These are phyloP conservation scores for Diaporthe amygdali DNA, from an alignment of 2,329 filamentous ascomycete species.

Conservation along the genomic window DNA sequence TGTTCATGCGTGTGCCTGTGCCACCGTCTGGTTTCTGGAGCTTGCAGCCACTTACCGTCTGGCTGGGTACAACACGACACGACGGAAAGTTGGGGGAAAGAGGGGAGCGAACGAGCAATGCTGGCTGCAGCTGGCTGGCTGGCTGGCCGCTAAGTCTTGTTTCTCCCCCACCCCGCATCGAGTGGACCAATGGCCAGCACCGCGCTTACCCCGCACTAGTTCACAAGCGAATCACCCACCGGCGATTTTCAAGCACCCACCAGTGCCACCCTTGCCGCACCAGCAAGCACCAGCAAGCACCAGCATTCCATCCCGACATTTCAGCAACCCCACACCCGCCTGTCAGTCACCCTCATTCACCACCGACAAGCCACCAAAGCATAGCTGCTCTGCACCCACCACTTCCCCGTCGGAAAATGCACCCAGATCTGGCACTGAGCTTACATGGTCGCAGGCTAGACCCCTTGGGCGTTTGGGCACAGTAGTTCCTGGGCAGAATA, in stretches of 20 bases:
- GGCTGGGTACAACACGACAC: not conserved
- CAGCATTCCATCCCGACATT: constrained; percentile 4
- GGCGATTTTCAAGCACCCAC: constrained; percentile 9
- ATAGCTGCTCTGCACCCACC: no score
- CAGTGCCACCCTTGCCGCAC: not conserved
- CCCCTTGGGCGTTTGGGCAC: not conserved
- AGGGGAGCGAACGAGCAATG: no score
- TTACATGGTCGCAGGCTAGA: not conserved
- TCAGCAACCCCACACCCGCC: constrained; percentile 1
- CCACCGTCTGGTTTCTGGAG: not conserved
- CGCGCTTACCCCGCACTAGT: constrained; percentile 16
- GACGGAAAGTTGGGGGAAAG: constrained; percentile 1
- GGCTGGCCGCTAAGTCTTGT: constrained; percentile 4
- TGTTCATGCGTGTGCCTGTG: not conserved
- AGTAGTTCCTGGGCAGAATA: not conserved
- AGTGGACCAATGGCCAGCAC: not conserved
- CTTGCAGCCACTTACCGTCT: not conserved
- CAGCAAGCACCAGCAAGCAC: not conserved
- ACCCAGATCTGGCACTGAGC: not conserved
- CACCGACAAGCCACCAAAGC: no score
- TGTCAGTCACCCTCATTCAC: not conserved
- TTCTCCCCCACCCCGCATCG: not conserved
- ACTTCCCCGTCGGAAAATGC: constrained; percentile 6
- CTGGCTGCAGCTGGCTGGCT: not conserved
- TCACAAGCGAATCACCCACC: constrained; percentile 19